Evolutionary conservation across 2,329 filamentous ascomycete species (phyloP).

Genomic region (Cucurbitaria berberidis): DNA sequence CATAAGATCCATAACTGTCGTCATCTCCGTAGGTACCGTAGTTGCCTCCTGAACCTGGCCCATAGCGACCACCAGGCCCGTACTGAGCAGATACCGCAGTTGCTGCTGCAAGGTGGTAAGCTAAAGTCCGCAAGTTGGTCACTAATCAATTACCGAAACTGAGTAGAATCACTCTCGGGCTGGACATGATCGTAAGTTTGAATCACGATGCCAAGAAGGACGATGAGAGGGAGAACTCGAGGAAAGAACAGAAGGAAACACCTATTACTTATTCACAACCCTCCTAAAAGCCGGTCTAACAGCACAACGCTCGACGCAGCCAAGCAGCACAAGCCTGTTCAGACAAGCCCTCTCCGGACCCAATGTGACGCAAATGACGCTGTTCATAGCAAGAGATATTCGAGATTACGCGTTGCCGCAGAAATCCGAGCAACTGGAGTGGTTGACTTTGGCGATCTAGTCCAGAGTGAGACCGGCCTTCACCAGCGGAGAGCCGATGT

Average conservation of each 20-base stretch:
- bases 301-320: conserved; percentile 9
- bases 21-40: conserved; percentile 7
- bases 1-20: conserved; percentile 2
- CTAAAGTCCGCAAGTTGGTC: not conserved
- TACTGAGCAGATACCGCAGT: conserved; percentile 23
- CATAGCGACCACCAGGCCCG: conserved; percentile 9
- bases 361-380: conserved; percentile 22
- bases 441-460: conserved; percentile 16
- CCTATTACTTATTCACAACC: conserved; percentile 7
- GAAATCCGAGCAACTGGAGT: conserved; percentile 22
- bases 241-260: not conserved
- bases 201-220: not conserved
- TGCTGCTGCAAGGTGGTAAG: conserved; percentile 14
- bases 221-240: not conserved
- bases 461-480: conserved; percentile 16
- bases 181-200: conserved; percentile 14
- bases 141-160: conserved; percentile 16
- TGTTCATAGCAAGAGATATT: conserved; percentile 11
- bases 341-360: conserved; percentile 7
- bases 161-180: conserved; percentile 13
- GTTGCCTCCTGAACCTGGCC: conserved; percentile 10
- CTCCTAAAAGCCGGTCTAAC: conserved; percentile 5
- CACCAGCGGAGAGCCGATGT: conserved; percentile 39
- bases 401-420: conserved; percentile 34
- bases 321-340: conserved; percentile 10